Base-by-base conservation (phyloP, 2,329 filamentous ascomycete genomes). In the Microsporum canis region DNA sequence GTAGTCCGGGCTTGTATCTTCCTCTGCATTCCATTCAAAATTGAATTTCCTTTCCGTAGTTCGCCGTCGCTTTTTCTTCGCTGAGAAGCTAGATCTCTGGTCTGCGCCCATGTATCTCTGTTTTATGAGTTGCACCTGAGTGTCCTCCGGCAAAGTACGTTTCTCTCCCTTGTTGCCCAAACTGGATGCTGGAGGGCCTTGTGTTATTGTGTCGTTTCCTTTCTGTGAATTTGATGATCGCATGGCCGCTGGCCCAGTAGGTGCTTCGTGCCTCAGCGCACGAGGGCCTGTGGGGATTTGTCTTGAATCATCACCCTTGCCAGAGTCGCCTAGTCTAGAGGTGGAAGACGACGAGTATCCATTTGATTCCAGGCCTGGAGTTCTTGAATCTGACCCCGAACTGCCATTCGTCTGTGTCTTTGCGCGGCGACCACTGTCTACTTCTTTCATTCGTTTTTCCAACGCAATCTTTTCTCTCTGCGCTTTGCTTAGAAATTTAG, bases 1-100 rank as follows among this genome's bases (percentile, higher is more conserved):
- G 71, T 91, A 88, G 67, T 89, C 87, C 1, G 80, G 82, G 65
- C 87, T 92, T 0, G 94, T 99, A 73, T 99, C 94, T 71, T 99
- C 94, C 63, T 95, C 89, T 0, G 85, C 83, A 67, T 96, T 95
- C 94, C 94, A 99, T 68, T 95, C 94, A 69, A 99, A 99, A 69
- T 96, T 99, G 79, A 99, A 99, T 73, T 99, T 97, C 75, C 91
- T 90, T 70, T 96, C 92, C 0, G 89, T 94, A 1, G 91, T 95
- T 64, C 92, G 83, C 77, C 89, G 88, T 61, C 92, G 84, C 79
- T 97, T 97, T 82, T 97, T 99, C 78, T 94, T 89, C 0, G 91
- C 91, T 0, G 91, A 95, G 71, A 97, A 96, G 41, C 83, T 95
- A 3, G 88, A 91, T 66, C 94, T 95, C 59, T 88, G 84, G 65